Percentiles rank a stretch among this genome's conserved stretches.
Evolutionary conservation across 352 stramenopile species (phyloP).

Genomic region (Pythium dissotocum): DNA sequence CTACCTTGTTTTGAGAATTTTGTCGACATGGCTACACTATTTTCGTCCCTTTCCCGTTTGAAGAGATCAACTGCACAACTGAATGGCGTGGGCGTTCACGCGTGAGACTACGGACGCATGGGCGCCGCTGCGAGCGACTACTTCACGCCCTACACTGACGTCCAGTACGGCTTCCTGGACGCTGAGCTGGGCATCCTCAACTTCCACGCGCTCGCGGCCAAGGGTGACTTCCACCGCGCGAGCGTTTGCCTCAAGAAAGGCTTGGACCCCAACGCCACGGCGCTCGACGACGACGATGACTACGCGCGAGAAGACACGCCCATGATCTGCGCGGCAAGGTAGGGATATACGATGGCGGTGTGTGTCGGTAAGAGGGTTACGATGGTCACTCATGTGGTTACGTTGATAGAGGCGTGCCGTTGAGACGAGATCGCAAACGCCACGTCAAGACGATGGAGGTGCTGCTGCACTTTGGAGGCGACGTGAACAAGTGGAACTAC

Average conservation of each 20-base stretch:
- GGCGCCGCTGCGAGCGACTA: constrained; percentile 51
- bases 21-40: constrained; percentile 15
- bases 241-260: constrained; percentile 53
- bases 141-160: constrained; percentile 56
- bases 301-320: constrained; percentile 53
- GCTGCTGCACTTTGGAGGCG: constrained; percentile 51
- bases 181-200: constrained; percentile 52
- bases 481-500: constrained; percentile 55
- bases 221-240: constrained; percentile 43
- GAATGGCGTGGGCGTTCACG: neutral
- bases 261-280: constrained; percentile 55
- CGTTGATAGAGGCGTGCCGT: constrained; percentile 1
- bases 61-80: neutral
- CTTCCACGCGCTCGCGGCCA: constrained; percentile 48
- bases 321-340: constrained; percentile 51
- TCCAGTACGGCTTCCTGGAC: constrained; percentile 58
- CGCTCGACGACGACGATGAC: constrained; percentile 41
- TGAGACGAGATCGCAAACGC: constrained; percentile 33
- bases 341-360: constrained; percentile 28
- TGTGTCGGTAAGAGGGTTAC: neutral
- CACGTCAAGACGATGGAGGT: constrained; percentile 60
- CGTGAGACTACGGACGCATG: constrained; percentile 28
- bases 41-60: neutral
- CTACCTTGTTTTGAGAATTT: constrained; percentile 6
- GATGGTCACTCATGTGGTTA: neutral